These are phyloP conservation scores for Paxillus rubicundulus DNA, from an alignment of 768 basidiomycete genomes.

Conservation along the genomic window DNA sequence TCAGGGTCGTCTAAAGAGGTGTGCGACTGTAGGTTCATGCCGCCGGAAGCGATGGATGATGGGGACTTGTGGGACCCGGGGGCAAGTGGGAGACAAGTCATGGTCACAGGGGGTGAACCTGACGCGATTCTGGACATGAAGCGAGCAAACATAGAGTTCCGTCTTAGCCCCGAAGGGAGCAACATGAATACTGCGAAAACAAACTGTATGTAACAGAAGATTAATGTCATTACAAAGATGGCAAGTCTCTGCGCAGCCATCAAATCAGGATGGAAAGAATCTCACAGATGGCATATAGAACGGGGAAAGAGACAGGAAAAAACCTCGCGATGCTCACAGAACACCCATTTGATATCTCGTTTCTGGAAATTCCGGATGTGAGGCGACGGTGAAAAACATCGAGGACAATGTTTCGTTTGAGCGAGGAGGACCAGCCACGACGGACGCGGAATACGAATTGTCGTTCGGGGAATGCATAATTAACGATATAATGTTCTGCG, in stretches of 20 bases:
- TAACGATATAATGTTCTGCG: constrained; percentile 27
- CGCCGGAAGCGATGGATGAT: constrained; percentile 13
- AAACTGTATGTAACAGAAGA: constrained; percentile 34
- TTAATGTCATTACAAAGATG: constrained; percentile 15
- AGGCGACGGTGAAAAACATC: constrained; percentile 6
- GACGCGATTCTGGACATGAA: constrained; percentile 25
- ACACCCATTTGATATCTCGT: constrained; percentile 32
- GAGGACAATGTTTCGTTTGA: no score
- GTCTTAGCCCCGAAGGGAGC: constrained; percentile 30
- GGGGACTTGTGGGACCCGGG: no score
- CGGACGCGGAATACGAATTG: constrained; percentile 19
- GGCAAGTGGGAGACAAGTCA: constrained; percentile 21
- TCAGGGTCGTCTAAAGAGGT: constrained; percentile 9
- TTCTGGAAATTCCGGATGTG: constrained; percentile 30
- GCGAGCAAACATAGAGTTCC: constrained; percentile 26
- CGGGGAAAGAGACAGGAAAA: constrained; percentile 10
- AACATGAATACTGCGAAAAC: constrained; percentile 16
- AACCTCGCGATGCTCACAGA: constrained; percentile 31
- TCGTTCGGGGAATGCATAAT: constrained; percentile 30
- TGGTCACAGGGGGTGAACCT: constrained; percentile 10
- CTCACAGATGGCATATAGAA: constrained; percentile 26
- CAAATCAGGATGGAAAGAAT: constrained; percentile 28
- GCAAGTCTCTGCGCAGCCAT: constrained; percentile 27
- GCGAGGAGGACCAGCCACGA: constrained; percentile 2
- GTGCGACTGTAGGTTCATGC: background rate